Evolutionary conservation across 192 early-diverging fungal genomes (phyloP).

Genomic region (Coemansia interrupta): DNA sequence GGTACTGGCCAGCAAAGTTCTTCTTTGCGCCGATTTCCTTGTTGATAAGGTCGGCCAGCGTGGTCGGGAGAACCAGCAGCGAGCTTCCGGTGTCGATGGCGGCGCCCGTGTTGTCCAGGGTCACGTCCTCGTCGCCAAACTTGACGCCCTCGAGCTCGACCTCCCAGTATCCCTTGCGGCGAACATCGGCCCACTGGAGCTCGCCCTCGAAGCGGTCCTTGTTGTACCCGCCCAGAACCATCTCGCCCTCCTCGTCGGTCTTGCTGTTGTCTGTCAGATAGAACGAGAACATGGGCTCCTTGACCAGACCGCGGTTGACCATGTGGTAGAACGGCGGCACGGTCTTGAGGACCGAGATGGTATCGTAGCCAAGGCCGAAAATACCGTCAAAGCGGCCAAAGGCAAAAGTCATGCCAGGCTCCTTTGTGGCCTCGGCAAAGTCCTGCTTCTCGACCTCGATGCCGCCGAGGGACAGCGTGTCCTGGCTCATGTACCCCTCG

Average conservation of each 20-base stretch:
- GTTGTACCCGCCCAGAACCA: slow-evolving; percentile 86
- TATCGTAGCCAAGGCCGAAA: slow-evolving; percentile 86
- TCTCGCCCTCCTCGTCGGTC: slow-evolving; percentile 64
- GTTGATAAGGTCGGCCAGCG: slow-evolving; percentile 86
- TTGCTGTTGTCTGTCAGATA: slow-evolving; percentile 76
- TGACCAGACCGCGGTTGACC: slow-evolving; percentile 74
- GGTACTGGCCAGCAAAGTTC: slow-evolving; percentile 86
- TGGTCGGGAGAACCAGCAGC: slow-evolving; percentile 72
- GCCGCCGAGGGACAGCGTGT: slow-evolving; percentile 73
- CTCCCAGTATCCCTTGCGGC: slow-evolving; percentile 97
- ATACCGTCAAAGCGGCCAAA: slow-evolving; percentile 97
- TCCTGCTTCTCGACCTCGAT: slow-evolving; percentile 65
- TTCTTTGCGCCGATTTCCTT: slow-evolving; percentile 88
- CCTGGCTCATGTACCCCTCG: slow-evolving; percentile 90
- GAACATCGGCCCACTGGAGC: slow-evolving; percentile 77
- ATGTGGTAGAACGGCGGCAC: slow-evolving; percentile 96
- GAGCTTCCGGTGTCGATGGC: slow-evolving; percentile 93
- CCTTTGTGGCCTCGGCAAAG: slow-evolving; percentile 96
- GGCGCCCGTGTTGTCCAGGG: slow-evolving; percentile 64
- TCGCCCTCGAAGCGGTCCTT: slow-evolving; percentile 68
- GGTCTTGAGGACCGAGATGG: slow-evolving; percentile 80
- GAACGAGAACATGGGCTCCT: slow-evolving; percentile 86
- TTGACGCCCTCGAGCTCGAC: slow-evolving; percentile 75
- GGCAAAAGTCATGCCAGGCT: slow-evolving; percentile 92
- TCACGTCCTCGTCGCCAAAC: slow-evolving; percentile 74